These are phyloP conservation scores for Austroboletus rostrupii DNA, from an alignment of 1,284 basidiomycete species.

Conservation along the genomic window DNA sequence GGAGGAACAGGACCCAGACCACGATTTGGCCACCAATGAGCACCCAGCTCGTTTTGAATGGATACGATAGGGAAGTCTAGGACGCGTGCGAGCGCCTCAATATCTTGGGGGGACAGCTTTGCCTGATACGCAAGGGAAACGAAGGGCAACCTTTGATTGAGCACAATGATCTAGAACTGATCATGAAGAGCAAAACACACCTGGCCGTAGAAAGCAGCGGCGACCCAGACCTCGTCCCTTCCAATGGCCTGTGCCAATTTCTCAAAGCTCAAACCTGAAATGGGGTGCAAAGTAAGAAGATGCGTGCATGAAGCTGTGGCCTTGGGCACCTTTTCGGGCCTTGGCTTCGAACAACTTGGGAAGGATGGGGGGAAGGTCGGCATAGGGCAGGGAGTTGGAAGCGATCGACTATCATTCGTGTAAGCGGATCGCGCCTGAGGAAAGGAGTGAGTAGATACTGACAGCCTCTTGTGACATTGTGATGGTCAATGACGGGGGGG, in stretches of 20 bases:
- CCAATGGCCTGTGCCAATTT: slow-evolving; percentile 65
- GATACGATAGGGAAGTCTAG: slow-evolving; percentile 44
- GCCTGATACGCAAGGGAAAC: slow-evolving; percentile 42
- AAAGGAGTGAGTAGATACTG: slow-evolving; percentile 17
- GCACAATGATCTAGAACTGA: slow-evolving; percentile 1
- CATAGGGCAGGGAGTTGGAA: slow-evolving; percentile 43
- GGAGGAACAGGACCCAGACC: slow-evolving; percentile 62
- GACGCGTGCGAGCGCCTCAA: slow-evolving; percentile 48
- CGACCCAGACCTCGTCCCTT: slow-evolving; percentile 88
- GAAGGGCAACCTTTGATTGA: neutral
- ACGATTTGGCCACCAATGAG: slow-evolving; percentile 71
- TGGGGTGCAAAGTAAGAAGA: slow-evolving; percentile 6
- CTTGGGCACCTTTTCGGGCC: slow-evolving; percentile 52
- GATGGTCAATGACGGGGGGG: slow-evolving; percentile 2
- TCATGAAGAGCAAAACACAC: slow-evolving; percentile 31
- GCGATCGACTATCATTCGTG: slow-evolving; percentile 36
- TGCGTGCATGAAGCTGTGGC: neutral
- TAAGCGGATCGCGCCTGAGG: neutral
- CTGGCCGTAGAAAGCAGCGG: slow-evolving; percentile 83
- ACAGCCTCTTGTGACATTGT: slow-evolving; percentile 39
- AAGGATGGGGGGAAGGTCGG: slow-evolving; percentile 51
- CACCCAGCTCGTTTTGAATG: slow-evolving; percentile 51
- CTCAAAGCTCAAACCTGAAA: slow-evolving; percentile 66
- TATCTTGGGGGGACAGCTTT: slow-evolving; percentile 60
- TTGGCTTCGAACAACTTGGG: slow-evolving; percentile 62